These are phyloP conservation scores for Phlyctochytrium bullatum DNA, from an alignment of 192 early-diverging fungal genomes.

Conservation along the genomic window DNA sequence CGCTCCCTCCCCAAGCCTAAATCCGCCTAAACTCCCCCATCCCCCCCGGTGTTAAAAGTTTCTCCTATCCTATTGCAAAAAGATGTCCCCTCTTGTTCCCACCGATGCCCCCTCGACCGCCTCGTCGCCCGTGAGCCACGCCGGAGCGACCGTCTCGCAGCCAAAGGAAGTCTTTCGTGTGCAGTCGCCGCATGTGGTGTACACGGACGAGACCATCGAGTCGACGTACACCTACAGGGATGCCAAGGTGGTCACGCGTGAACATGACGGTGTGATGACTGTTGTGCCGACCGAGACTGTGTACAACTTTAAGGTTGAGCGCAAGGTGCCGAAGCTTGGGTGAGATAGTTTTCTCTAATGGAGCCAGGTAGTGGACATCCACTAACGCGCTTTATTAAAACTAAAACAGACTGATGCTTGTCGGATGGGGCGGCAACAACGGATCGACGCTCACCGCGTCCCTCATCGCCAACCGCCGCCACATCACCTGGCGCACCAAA, in stretches of 20 bases:
- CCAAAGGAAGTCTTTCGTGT: constrained; percentile 65
- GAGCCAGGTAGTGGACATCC: no score
- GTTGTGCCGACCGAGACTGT: constrained; percentile 82
- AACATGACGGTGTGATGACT: constrained; percentile 34
- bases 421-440: constrained; percentile 99
- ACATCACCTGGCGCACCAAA: constrained; percentile 90
- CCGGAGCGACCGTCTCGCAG: not conserved
- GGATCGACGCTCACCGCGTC: constrained; percentile 96
- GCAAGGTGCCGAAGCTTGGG: constrained; percentile 79
- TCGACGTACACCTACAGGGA: constrained; percentile 89
- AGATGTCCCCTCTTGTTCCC: constrained; percentile 21
- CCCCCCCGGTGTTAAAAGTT: constrained; percentile 11
- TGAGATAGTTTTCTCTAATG: constrained; percentile 34
- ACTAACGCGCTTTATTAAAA: not conserved
- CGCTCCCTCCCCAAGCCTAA: constrained; percentile 71
- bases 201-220: constrained; percentile 75
- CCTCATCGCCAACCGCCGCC: constrained; percentile 89
- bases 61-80: constrained; percentile 12
- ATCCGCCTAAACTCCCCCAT: constrained; percentile 6
- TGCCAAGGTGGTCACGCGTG: constrained; percentile 65
- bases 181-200: constrained; percentile 83
- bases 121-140: not conserved
- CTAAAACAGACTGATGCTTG: constrained; percentile 85
- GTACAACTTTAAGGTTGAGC: constrained; percentile 88
- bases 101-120: not conserved